Evolutionary conservation across 345 rosid species (phyloP).

Genomic region (Erodium maritimum): DNA sequence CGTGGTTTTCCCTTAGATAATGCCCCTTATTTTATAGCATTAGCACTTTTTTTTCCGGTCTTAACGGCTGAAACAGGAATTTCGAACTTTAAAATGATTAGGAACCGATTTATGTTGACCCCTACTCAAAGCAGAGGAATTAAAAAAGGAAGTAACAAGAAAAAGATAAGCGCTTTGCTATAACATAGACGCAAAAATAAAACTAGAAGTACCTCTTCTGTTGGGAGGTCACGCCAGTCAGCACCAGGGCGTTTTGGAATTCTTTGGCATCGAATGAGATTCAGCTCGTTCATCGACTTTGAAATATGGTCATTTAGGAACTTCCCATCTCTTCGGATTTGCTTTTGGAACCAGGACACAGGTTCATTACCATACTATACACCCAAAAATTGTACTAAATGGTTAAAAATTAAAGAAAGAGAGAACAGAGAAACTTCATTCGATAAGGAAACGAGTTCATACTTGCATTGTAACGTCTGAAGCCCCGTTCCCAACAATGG

Average conservation of each 20-base stretch:
- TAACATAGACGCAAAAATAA: too few species aligned
- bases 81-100: too few species aligned
- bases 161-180: not conserved
- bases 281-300: slow-evolving; percentile 69
- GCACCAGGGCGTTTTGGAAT: slow-evolving; percentile 85
- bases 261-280: slow-evolving; percentile 52
- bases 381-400: not conserved
- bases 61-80: too few species aligned
- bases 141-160: not conserved
- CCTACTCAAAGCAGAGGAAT: not conserved
- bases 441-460: slow-evolving; percentile 2
- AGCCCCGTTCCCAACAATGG: slow-evolving; percentile 59
- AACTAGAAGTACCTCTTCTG: slow-evolving; percentile 55
- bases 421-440: not conserved
- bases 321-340: slow-evolving; percentile 36
- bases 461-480: slow-evolving; percentile 38
- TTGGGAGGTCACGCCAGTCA: slow-evolving; percentile 79
- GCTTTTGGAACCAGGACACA: slow-evolving; percentile 72
- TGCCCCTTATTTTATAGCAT: too few species aligned
- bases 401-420: not conserved
- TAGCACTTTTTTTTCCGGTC: too few species aligned
- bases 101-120: too few species aligned
- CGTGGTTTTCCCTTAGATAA: too few species aligned
- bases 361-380: slow-evolving; percentile 48
- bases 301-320: slow-evolving; percentile 66